phyloP scores from a whole-genome alignment of 139 green algal genomes.

The Coelastrella sp. region DNA sequence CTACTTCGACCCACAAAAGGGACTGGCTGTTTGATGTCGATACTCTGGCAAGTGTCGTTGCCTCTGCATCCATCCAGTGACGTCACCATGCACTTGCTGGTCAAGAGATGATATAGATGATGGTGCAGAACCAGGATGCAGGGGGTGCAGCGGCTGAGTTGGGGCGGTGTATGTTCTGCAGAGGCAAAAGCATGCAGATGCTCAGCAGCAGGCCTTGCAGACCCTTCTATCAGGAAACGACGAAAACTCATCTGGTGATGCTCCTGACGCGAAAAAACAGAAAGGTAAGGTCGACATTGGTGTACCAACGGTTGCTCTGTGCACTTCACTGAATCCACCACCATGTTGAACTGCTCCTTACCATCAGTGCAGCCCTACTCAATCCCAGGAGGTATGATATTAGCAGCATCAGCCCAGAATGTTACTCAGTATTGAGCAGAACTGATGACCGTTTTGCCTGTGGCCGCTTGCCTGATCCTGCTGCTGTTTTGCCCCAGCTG shows the following conservation, averaged over 20 bases:
- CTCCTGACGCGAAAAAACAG: conserved; percentile 36
- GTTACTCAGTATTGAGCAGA: background rate
- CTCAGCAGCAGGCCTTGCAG: conserved; percentile 39
- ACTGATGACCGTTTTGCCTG: background rate
- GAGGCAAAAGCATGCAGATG: conserved; percentile 33
- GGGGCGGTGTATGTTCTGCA: background rate
- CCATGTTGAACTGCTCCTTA: background rate
- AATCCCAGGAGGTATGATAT: background rate
- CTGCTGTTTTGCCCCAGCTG: background rate
- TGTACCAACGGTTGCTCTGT: background rate
- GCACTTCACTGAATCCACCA: background rate
- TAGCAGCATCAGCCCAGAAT: background rate
- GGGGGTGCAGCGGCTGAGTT: background rate
- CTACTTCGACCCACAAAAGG: conserved; percentile 42
- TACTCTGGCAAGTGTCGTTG: conserved; percentile 27
- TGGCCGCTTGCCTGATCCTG: background rate
- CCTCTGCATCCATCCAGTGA: background rate
- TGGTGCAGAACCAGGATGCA: background rate
- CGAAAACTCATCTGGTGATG: conserved; percentile 14
- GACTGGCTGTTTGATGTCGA: conserved; percentile 48
- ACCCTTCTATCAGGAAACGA: background rate
- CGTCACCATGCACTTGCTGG: background rate
- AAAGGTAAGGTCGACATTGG: background rate
- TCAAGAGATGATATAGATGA: background rate
- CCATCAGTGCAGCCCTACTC: no score